Conservation (phyloP, 192 early-diverging fungal genomes). For the Phlyctochytrium arcticum region DNA sequence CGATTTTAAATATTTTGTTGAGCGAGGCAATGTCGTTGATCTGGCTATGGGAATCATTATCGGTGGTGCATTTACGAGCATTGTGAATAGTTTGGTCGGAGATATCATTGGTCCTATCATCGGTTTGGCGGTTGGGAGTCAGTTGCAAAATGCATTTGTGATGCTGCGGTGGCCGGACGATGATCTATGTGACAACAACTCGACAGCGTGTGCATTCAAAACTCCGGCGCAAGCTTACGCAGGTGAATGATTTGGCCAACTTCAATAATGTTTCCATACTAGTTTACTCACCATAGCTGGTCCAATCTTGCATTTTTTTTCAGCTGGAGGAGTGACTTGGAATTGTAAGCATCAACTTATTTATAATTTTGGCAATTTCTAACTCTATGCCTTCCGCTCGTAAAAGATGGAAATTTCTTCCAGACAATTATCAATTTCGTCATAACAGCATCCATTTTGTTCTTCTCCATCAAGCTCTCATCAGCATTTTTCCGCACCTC, state of each 20-base stretch:
- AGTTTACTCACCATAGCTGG: too few relatives aligned
- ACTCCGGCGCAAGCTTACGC: constrained; percentile 9
- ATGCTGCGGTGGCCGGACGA: constrained; percentile 12
- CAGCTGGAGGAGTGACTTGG: constrained; percentile 42
- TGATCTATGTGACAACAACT: too few relatives aligned
- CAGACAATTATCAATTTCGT: constrained; percentile 62
- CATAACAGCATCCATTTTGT: constrained; percentile 52
- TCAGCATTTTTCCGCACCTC: constrained; percentile 8
- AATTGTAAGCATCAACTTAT: too few relatives aligned
- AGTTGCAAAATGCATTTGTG: constrained; percentile 41
- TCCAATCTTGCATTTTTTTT: too few relatives aligned
- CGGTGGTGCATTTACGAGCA: constrained; percentile 44
- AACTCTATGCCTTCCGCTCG: too few relatives aligned
- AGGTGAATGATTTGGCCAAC: too few relatives aligned
- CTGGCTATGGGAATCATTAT: constrained; percentile 66
- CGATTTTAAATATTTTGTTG: constrained; percentile 8
- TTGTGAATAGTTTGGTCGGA: constrained; percentile 38
- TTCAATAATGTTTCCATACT: too few relatives aligned
- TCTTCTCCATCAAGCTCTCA: constrained; percentile 49
- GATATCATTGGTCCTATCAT: constrained; percentile 58
- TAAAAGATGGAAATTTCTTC: constrained; percentile 52
- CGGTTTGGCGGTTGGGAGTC: constrained; percentile 45
- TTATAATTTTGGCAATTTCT: too few relatives aligned
- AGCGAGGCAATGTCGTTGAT: constrained; percentile 59
- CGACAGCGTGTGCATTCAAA: neutral